Evolutionary conservation across 2,329 filamentous ascomycete species (phyloP).

Genomic region (Plenodomus biglobosus): DNA sequence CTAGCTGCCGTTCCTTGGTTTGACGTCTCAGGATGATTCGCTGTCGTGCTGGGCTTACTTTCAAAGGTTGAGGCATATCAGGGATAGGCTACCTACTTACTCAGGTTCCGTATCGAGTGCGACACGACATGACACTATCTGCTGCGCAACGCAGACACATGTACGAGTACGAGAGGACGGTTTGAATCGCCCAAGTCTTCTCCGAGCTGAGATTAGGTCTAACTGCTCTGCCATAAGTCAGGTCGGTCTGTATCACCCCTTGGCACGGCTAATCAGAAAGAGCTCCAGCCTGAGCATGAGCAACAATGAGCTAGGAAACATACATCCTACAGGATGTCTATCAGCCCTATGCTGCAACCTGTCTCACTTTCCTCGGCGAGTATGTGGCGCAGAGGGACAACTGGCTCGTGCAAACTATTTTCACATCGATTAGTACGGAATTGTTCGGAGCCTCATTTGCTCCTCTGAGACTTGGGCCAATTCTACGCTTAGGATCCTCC

Average conservation of each 20-base stretch:
- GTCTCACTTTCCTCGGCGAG: not conserved
- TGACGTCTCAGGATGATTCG: not conserved
- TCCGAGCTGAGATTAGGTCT: not conserved
- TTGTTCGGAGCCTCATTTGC: no score
- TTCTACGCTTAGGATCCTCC: no score
- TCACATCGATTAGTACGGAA: no score
- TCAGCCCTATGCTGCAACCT: not conserved
- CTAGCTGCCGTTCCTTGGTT: constrained; percentile 2
- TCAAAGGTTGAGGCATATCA: not conserved
- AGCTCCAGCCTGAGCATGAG: not conserved
- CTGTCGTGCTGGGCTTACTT: not conserved
- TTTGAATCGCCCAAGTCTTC: not conserved
- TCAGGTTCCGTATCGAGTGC: not conserved
- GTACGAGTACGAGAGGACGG: not conserved
- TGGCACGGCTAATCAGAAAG: not conserved
- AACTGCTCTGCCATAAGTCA: not conserved
- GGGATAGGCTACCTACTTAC: not conserved
- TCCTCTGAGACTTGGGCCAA: no score
- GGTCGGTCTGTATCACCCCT: not conserved
- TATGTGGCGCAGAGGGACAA: not conserved
- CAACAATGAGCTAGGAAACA: not conserved
- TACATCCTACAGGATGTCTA: not conserved
- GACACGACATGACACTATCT: not conserved
- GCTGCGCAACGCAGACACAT: not conserved
- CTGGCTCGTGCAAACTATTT: not conserved